phyloP scores from a whole-genome alignment of 2,329 filamentous ascomycete species.

The Colletotrichum lini region DNA sequence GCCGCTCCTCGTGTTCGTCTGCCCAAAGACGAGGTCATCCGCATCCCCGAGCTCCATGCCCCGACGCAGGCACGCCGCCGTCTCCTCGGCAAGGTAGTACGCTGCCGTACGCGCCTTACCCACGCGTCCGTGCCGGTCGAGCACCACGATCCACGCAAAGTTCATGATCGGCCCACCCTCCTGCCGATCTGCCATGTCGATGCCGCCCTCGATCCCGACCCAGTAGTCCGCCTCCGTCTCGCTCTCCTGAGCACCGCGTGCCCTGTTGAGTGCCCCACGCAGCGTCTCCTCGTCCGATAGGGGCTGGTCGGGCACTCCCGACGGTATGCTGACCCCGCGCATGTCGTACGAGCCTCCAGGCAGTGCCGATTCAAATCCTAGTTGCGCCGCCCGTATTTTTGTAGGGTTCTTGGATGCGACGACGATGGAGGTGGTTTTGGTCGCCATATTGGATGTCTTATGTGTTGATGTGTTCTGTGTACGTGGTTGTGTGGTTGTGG shows the following conservation, averaged over 20 bases:
- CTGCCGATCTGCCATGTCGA: conserved; percentile 47
- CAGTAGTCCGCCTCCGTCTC: conserved; percentile 55
- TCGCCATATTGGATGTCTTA: not conserved
- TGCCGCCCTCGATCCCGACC: conserved; percentile 59
- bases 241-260: conserved; percentile 49
- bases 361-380: conserved; percentile 50
- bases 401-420: conserved; percentile 57
- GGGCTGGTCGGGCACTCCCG: conserved; percentile 58
- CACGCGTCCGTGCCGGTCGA: conserved; percentile 46
- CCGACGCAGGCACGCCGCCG: conserved; percentile 51
- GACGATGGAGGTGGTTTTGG: conserved; percentile 36
- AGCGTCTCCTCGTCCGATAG: conserved; percentile 56
- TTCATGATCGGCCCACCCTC: conserved; percentile 48
- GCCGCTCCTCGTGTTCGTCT: conserved; percentile 54
- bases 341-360: conserved; percentile 44
- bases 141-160: conserved; percentile 59
- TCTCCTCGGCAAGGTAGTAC: conserved; percentile 56
- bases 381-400: conserved; percentile 54
- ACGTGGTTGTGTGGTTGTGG: no score
- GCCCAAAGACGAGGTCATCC: conserved; percentile 56
- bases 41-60: conserved; percentile 59
- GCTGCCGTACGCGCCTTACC: conserved; percentile 57
- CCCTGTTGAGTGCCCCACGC: conserved; percentile 55
- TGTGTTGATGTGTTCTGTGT: no score
- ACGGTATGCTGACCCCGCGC: conserved; percentile 51